phyloP scores from a whole-genome alignment of 2,329 filamentous ascomycete species.

The Polytolypa hystricis region DNA sequence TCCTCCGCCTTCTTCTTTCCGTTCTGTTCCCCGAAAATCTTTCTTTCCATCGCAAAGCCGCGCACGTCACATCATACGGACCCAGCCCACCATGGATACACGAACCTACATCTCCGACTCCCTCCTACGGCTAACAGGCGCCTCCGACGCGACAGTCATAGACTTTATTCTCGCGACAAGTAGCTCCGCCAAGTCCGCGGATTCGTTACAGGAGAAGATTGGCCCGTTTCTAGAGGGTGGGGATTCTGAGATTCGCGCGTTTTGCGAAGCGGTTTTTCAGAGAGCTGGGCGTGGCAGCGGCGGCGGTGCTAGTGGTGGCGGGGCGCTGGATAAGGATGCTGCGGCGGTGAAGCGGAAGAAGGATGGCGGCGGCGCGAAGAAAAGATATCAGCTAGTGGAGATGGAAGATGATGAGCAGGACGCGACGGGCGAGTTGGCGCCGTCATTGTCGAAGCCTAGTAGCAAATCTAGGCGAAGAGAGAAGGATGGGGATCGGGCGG shows the following conservation, averaged over 20 bases:
- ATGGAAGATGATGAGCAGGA: conserved; percentile 39
- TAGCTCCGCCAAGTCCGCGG: conserved; percentile 37
- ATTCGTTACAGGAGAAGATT: conserved; percentile 41
- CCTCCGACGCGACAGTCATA: conserved; percentile 44
- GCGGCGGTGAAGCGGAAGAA: conserved; percentile 14
- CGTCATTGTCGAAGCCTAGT: too few species aligned
- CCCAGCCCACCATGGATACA: conserved; percentile 28
- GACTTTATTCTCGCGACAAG: conserved; percentile 48
- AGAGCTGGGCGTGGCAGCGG: conserved; percentile 20
- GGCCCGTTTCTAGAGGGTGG: conserved; percentile 41
- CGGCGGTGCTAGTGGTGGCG: too few species aligned
- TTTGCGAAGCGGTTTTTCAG: conserved; percentile 37
- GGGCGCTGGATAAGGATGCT: conserved; percentile 10
- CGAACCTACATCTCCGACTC: conserved; percentile 39
- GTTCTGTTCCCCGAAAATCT: too few species aligned
- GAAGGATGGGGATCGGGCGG: conserved; percentile 26
- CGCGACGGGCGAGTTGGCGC: conserved; percentile 19
- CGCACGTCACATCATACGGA: too few species aligned
- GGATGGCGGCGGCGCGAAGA: conserved; percentile 26
- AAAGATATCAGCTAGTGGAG: conserved; percentile 43
- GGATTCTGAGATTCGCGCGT: conserved; percentile 34
- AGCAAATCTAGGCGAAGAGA: too few species aligned
- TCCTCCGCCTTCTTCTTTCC: too few species aligned
- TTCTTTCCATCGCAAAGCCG: too few species aligned
- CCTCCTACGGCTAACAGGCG: conserved; percentile 43